Base-by-base conservation (phyloP, 2,329 filamentous ascomycete species). In the Xylaria sp. region DNA sequence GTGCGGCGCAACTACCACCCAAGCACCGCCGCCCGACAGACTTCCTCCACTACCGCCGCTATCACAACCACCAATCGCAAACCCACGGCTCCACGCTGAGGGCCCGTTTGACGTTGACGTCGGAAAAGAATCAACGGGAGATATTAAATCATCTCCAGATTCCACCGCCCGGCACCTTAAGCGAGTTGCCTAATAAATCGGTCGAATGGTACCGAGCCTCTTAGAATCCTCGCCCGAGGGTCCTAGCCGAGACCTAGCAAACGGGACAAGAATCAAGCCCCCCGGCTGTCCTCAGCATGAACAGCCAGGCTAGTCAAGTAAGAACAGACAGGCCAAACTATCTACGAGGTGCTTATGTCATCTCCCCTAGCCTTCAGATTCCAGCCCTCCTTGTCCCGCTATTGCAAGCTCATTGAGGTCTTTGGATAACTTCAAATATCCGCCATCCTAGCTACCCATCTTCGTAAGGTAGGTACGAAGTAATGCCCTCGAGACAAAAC, bases 341-440 rank as follows among this genome's bases (percentile, higher is more conserved):
- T 62, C 59, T 62, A 62, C 56, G 56, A 57, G 48, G 43, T 57
- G 46, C 44, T 52, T 44, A 54, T 56, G 50, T 50, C 26, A 52
- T 42, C 38, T 52, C 46, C 41, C 46, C 45, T 45, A 21, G 39
- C 51, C 26, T 43, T 40, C 39, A 18, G 26, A 42, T 38, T 43
- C 24, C 19, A 50, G 22, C 26, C 39, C 20, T 46, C 43, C 41
- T 26, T 22, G n/a, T 43, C 39, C 40, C 50, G 29, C 11, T 40
- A 42, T 38, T 39, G 56, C 39, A 48, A 21, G 19, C 40, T 7
- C 40, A 19, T 46, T 29, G 21, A 51, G 29, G 19, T 21, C n/a
- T 24, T 20, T 20, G 21, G 39, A 53, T 45, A 34, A 18, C 39
- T 29, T 43, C 18, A 45, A 20, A 21, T 39, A 39, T 44, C 19